Conservation (phyloP, 805 yeast species). For the Nakazawaea pomicola region DNA sequence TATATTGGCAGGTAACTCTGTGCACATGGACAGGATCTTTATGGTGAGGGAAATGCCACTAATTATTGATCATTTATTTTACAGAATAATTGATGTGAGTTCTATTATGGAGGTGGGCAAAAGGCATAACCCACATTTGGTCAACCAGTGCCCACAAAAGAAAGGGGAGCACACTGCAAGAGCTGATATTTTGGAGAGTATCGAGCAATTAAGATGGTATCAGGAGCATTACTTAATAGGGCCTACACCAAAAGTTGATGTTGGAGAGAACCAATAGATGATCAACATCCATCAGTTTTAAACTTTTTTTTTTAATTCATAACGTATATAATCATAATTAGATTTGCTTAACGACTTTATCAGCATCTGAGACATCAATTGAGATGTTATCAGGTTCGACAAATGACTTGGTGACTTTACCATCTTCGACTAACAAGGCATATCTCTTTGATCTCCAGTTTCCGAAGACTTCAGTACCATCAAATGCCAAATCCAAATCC, state of each 20-base stretch:
- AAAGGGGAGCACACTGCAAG: slow-evolving; percentile 77
- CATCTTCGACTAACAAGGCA: slow-evolving; percentile 72
- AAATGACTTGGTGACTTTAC: slow-evolving; percentile 59
- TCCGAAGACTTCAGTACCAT: slow-evolving; percentile 75
- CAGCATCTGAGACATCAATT: slow-evolving; percentile 49
- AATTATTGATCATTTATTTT: slow-evolving; percentile 54
- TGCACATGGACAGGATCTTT: slow-evolving; percentile 87
- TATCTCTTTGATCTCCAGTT: slow-evolving; percentile 69
- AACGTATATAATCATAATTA: not conserved
- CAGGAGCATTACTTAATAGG: slow-evolving; percentile 52
- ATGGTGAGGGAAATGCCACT: slow-evolving; percentile 80
- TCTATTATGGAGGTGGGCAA: slow-evolving; percentile 72
- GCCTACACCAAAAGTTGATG: slow-evolving; percentile 10
- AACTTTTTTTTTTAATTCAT: too few species aligned
- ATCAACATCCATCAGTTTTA: too few species aligned
- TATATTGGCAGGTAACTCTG: slow-evolving; percentile 83
- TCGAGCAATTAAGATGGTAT: slow-evolving; percentile 77
- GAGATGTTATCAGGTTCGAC: slow-evolving; percentile 81
- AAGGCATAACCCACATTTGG: slow-evolving; percentile 68
- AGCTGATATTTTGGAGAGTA: slow-evolving; percentile 85
- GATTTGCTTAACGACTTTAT: slow-evolving; percentile 32
- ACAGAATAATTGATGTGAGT: slow-evolving; percentile 89
- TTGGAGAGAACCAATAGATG: too few species aligned
- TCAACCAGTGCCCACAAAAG: slow-evolving; percentile 58
- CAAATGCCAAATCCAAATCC: slow-evolving; percentile 63